phyloP scores from a whole-genome alignment of 2,329 filamentous ascomycete genomes.

The Curvularia sp. region DNA sequence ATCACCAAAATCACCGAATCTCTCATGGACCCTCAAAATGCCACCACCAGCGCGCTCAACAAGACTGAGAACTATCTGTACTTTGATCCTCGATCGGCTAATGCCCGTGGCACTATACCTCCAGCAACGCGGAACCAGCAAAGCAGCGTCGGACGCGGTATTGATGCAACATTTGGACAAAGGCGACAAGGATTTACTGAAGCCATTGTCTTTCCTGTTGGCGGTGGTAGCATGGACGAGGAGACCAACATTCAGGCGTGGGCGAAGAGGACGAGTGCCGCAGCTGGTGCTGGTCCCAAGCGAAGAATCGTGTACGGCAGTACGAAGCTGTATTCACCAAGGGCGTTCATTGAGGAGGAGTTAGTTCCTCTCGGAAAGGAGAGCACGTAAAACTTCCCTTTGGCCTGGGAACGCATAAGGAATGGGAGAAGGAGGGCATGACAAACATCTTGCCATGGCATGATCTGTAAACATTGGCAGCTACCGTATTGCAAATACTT shows the following conservation, averaged over 20 bases:
- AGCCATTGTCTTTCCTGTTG: slow-evolving; percentile 88
- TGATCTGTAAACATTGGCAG: background rate
- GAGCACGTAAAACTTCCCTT: slow-evolving; percentile 30
- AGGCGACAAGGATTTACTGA: slow-evolving; percentile 87
- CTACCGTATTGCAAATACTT: background rate
- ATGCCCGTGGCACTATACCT: slow-evolving; percentile 90
- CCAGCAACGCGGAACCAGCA: slow-evolving; percentile 63
- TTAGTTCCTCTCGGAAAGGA: slow-evolving; percentile 65
- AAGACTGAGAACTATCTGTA: slow-evolving; percentile 98
- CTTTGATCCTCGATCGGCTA: slow-evolving; percentile 93
- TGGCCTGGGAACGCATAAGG: background rate
- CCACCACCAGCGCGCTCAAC: slow-evolving; percentile 88
- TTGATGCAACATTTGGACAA: slow-evolving; percentile 87
- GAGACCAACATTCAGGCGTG: slow-evolving; percentile 98
- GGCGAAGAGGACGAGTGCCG: slow-evolving; percentile 77
- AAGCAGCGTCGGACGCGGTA: slow-evolving; percentile 62
- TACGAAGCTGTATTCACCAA: slow-evolving; percentile 74
- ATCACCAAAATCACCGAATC: slow-evolving; percentile 98
- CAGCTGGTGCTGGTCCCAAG: slow-evolving; percentile 62
- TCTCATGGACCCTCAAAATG: slow-evolving; percentile 93
- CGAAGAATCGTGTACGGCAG: slow-evolving; percentile 93
- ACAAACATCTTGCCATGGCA: background rate
- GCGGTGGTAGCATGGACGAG: slow-evolving; percentile 97
- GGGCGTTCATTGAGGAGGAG: slow-evolving; percentile 66
- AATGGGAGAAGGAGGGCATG: background rate